Evolutionary conservation across 495 filamentous ascomycete species (phyloP), one percentile per base, ranked within the genome.

Genomic region (Halenospora varia): DNA sequence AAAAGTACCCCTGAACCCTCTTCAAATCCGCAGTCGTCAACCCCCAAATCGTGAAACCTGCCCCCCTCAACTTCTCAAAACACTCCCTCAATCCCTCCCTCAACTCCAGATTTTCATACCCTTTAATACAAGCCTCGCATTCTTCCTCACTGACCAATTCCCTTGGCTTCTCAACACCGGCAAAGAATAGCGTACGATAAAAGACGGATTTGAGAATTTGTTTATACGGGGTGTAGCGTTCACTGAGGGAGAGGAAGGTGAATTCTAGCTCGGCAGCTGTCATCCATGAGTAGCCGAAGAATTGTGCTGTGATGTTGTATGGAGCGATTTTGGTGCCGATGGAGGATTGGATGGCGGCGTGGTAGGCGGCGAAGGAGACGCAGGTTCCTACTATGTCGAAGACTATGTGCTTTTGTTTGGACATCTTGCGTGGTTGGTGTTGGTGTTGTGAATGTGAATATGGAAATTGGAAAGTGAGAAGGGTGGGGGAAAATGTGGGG

Each of bases 341-440:
- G 18, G 53, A 46, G 0, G 24, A 3, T 9, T 53, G 47, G 17
- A 57, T 71, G 47, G 60, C 25, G 23, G 47, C 44, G 60, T 65
- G 68, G 60, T 71, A 74, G 40, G 66, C 67, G 45, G 71, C 68
- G 57, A 70, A 75, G 15, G 72, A 70, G 49, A 75, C 68, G 48
- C 69, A 73, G 26, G 74, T 77, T n/a, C 73, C 74, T 26, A 77
- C 71, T 0, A 77, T 68, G 57, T 77, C 72, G 62, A 77, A 75
- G 13, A 75, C 71, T 57, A 74, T 65, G 54, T 73, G 73, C 23
- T 75, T 71, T 47, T 53, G 40, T 39, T 26, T 18, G 2, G 49
- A 15, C 49, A 52, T 52, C 10, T 17, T 52, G n/a, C n/a, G n/a
- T n/a, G n/a, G n/a, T n/a, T n/a, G n/a, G 29, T 35, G 29, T 13